These are phyloP conservation scores for Coniferiporia weirii DNA, from an alignment of 1,284 basidiomycete genomes.

Conservation along the genomic window DNA sequence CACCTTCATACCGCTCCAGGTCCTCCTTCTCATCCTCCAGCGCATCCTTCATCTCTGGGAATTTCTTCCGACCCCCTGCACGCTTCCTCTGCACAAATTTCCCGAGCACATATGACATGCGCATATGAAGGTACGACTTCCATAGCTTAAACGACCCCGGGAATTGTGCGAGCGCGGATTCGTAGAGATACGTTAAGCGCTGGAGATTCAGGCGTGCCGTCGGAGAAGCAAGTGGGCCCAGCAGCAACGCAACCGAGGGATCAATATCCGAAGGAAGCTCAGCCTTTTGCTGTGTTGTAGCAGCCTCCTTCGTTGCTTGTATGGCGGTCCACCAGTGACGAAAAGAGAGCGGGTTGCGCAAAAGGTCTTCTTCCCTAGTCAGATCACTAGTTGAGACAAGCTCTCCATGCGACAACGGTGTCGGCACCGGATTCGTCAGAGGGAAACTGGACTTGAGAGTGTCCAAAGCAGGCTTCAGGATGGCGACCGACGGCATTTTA, in stretches of 20 bases:
- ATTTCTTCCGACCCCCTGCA: slow-evolving; percentile 81
- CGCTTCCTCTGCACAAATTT: slow-evolving; percentile 65
- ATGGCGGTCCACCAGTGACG: slow-evolving; percentile 91
- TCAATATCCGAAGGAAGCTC: slow-evolving; percentile 44
- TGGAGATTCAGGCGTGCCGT: slow-evolving; percentile 74
- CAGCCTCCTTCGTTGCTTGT: slow-evolving; percentile 66
- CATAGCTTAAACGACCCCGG: slow-evolving; percentile 91
- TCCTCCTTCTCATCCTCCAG: slow-evolving; percentile 80
- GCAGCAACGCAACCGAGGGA: slow-evolving; percentile 45
- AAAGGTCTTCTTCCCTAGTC: slow-evolving; percentile 91
- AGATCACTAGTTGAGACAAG: slow-evolving; percentile 78
- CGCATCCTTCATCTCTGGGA: slow-evolving; percentile 83
- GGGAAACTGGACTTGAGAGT: slow-evolving; percentile 65
- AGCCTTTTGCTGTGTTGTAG: slow-evolving; percentile 50
- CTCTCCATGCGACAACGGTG: slow-evolving; percentile 70
- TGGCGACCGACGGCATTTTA: slow-evolving; percentile 51
- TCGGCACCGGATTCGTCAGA: slow-evolving; percentile 80
- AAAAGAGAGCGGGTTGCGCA: slow-evolving; percentile 88
- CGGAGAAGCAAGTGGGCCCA: slow-evolving; percentile 73
- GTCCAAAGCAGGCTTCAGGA: slow-evolving; percentile 42
- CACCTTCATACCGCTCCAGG: slow-evolving; percentile 76
- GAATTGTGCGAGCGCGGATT: slow-evolving; percentile 85
- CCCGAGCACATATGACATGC: slow-evolving; percentile 86
- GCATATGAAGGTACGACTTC: slow-evolving; percentile 85
- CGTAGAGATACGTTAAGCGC: slow-evolving; percentile 86